Conservation (phyloP, 139 green algal species). For the Chlorella ohadii region DNA sequence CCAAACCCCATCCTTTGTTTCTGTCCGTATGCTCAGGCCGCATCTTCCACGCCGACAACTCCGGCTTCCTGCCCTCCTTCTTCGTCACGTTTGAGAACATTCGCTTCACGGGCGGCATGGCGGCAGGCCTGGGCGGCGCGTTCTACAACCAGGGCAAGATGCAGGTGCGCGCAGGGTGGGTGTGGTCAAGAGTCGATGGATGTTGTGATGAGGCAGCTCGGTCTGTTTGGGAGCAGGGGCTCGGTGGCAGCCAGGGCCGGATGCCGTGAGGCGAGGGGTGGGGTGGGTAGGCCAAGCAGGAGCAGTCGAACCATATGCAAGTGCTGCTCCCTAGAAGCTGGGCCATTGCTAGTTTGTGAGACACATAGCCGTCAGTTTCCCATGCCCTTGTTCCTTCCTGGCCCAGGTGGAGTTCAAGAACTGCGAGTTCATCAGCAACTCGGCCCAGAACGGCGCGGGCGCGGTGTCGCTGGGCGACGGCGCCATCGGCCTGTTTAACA, state of each 20-base stretch:
- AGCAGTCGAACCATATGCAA: no score
- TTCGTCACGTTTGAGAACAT: constrained; percentile 46
- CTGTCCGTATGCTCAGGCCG: neutral
- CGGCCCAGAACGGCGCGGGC: constrained; percentile 18
- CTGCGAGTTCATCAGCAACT: constrained; percentile 51
- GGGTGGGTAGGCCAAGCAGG: neutral
- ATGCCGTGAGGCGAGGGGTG: neutral
- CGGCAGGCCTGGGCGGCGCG: constrained; percentile 24
- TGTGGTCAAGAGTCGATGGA: no score
- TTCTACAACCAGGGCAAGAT: constrained; percentile 44
- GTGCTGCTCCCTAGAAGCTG: no score
- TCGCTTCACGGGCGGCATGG: constrained; percentile 28
- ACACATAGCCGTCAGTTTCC: no score
- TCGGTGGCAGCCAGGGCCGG: no score
- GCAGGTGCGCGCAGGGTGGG: constrained; percentile 10
- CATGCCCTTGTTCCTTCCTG: no score
- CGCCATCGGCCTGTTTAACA: constrained; percentile 33
- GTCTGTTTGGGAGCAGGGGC: no score
- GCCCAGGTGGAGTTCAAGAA: constrained; percentile 40
- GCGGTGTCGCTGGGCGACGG: constrained; percentile 38
- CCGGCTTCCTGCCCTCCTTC: constrained; percentile 27
- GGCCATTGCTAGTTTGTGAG: no score
- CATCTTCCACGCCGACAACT: constrained; percentile 48
- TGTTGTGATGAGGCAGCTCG: no score
- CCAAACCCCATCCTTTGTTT: no score